Conservation (phyloP, 2,329 filamentous ascomycete genomes). For the Ceratocystis destructans region DNA sequence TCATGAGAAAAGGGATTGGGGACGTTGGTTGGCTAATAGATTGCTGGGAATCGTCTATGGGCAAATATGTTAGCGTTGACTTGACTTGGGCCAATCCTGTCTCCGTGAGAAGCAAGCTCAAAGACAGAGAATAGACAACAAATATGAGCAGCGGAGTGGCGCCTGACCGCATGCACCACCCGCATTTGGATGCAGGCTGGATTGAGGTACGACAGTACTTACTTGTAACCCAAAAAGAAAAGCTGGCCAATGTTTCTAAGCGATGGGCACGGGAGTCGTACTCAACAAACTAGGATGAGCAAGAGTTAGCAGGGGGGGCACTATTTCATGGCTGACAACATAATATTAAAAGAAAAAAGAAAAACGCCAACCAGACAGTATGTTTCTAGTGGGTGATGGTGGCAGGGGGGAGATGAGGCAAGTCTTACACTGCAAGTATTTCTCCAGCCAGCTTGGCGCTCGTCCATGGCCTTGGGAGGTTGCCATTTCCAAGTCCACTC, state of each 20-base stretch:
- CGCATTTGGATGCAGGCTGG: not conserved
- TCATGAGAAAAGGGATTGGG: constrained; percentile 58
- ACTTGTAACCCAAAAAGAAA: constrained; percentile 92
- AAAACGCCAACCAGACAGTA: too few species aligned
- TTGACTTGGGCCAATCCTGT: not conserved
- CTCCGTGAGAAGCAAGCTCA: too few species aligned
- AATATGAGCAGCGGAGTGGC: not conserved
- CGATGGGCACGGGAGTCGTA: constrained; percentile 89
- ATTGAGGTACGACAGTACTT: constrained; percentile 25
- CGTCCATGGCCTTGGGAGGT: constrained; percentile 67
- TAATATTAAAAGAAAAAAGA: too few species aligned
- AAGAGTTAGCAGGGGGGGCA: constrained; percentile 21
- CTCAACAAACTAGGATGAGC: constrained; percentile 61
- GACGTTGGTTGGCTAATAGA: constrained; percentile 46
- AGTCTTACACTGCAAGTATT: constrained; percentile 73
- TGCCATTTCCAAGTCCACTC: constrained; percentile 97
- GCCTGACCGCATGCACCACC: not conserved
- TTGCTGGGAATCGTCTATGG: constrained; percentile 30
- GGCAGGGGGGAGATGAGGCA: not conserved
- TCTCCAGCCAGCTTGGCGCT: constrained; percentile 82
- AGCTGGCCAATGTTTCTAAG: constrained; percentile 75
- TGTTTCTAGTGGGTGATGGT: not conserved
- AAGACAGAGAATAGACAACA: not conserved
- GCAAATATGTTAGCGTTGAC: not conserved
- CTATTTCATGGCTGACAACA: too few species aligned